These are phyloP conservation scores for Pleurotus tuoliensis DNA, from an alignment of 768 basidiomycete genomes.

Conservation along the genomic window DNA sequence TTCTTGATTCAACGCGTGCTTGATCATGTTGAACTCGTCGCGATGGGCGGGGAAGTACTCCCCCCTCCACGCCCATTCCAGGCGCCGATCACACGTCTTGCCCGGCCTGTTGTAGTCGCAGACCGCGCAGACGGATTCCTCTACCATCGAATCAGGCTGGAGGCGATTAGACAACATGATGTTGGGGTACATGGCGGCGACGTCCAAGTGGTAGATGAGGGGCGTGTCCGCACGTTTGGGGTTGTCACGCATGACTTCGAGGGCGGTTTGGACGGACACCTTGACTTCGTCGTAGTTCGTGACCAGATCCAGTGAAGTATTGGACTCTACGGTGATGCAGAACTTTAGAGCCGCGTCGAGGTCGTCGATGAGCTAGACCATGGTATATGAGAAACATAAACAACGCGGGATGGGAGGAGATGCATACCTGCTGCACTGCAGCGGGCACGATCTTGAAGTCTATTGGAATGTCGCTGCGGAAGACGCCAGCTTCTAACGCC, in stretches of 20 bases:
- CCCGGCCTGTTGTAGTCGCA: constrained; percentile 98
- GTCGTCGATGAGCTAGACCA: constrained; percentile 79
- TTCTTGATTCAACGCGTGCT: constrained; percentile 94
- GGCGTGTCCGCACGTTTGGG: constrained; percentile 88
- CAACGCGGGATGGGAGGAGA: no score
- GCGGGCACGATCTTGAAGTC: constrained; percentile 93
- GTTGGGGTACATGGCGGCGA: constrained; percentile 99
- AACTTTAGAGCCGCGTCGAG: constrained; percentile 91
- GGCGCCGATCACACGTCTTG: constrained; percentile 88
- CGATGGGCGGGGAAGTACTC: constrained; percentile 97
- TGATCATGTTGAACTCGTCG: constrained; percentile 99
- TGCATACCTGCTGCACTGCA: constrained; percentile 74
- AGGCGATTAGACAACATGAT: constrained; percentile 99
- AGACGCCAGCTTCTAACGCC: constrained; percentile 96
- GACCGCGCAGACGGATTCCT: constrained; percentile 94
- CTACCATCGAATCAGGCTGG: constrained; percentile 96
- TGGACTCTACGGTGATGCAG: constrained; percentile 82
- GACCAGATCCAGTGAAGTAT: constrained; percentile 74
- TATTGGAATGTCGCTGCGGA: constrained; percentile 90
- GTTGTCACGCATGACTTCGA: constrained; percentile 89
- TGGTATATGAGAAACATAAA: neutral
- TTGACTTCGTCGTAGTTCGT: constrained; percentile 96
- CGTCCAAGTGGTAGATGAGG: constrained; percentile 97
- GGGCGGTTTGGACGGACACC: constrained; percentile 63
- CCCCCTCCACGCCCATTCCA: constrained; percentile 99